Conservation (phyloP, 2,329 filamentous ascomycete genomes). For the Pseudopyrenochaeta lycopersici region DNA sequence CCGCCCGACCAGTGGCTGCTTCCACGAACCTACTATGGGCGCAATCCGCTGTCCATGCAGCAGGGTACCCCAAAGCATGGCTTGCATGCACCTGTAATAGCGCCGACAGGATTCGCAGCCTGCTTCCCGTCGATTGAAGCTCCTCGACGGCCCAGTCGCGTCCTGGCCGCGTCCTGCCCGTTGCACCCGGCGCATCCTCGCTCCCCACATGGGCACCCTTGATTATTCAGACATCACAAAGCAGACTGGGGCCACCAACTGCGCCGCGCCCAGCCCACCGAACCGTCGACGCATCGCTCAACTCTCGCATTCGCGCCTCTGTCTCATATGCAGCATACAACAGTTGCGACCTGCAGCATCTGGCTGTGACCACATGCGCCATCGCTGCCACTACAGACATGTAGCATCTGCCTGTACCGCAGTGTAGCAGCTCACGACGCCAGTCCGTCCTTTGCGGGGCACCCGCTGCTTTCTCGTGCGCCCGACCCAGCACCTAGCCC, state of each 20-base stretch:
- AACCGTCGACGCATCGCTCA: not conserved
- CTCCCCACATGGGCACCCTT: conserved; percentile 34
- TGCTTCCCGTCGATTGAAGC: no score
- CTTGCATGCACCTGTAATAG: conserved; percentile 32
- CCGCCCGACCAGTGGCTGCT: conserved; percentile 7
- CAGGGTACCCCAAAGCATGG: conserved; percentile 24
- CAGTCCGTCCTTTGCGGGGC: conserved; percentile 21
- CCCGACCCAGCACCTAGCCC: not conserved
- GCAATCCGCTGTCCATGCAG: conserved; percentile 11
- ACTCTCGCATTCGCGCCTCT: not conserved
- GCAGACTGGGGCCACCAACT: conserved; percentile 18
- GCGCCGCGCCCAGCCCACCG: not conserved
- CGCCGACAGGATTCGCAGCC: conserved; percentile 31
- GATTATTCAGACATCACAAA: conserved; percentile 48
- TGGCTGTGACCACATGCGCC: conserved; percentile 1
- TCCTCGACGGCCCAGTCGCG: no score
- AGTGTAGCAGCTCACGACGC: no score
- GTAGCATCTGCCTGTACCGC: not conserved
- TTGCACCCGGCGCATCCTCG: not conserved
- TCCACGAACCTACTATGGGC: conserved; percentile 4
- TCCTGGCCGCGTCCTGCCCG: not conserved
- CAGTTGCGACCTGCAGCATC: not conserved
- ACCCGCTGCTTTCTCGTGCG: conserved; percentile 1
- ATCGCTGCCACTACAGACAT: conserved; percentile 1
- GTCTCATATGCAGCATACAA: not conserved